Conservation (phyloP, 768 basidiomycete species). For the Leccinum subgranulosum region DNA sequence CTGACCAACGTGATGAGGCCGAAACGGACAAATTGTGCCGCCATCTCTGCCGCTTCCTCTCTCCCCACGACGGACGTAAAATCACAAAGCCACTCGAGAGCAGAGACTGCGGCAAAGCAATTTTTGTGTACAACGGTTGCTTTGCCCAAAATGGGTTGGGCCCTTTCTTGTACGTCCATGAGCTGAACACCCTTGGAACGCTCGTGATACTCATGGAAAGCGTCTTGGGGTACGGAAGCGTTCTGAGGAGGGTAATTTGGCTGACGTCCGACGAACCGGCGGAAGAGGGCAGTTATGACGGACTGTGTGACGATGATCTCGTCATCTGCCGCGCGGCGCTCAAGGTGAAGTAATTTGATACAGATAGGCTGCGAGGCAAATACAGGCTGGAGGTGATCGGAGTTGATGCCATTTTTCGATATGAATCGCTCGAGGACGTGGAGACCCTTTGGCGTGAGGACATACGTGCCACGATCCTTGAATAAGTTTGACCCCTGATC, state of each 20-base stretch:
- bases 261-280: slow-evolving; percentile 86
- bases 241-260: slow-evolving; percentile 69
- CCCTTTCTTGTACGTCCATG: slow-evolving; percentile 68
- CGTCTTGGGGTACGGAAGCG: slow-evolving; percentile 47
- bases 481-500: slow-evolving; percentile 87
- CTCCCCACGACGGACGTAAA: slow-evolving; percentile 94
- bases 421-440: slow-evolving; percentile 99
- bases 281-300: slow-evolving; percentile 92
- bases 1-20: slow-evolving; percentile 86
- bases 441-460: slow-evolving; percentile 94
- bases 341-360: slow-evolving; percentile 96
- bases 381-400: slow-evolving; percentile 86
- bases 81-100: slow-evolving; percentile 96
- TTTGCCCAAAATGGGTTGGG: slow-evolving; percentile 49
- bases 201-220: slow-evolving; percentile 74
- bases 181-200: slow-evolving; percentile 71
- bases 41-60: slow-evolving; percentile 97
- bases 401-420: slow-evolving; percentile 97
- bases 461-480: slow-evolving; percentile 97
- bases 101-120: slow-evolving; percentile 84
- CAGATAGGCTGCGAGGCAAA: slow-evolving; percentile 94
- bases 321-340: slow-evolving; percentile 88
- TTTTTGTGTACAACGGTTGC: slow-evolving; percentile 51
- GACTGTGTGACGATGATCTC: slow-evolving; percentile 95
- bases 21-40: slow-evolving; percentile 95